phyloP scores from a whole-genome alignment of 1,139 yeast species.

The Suhomyces chickasaworum region DNA sequence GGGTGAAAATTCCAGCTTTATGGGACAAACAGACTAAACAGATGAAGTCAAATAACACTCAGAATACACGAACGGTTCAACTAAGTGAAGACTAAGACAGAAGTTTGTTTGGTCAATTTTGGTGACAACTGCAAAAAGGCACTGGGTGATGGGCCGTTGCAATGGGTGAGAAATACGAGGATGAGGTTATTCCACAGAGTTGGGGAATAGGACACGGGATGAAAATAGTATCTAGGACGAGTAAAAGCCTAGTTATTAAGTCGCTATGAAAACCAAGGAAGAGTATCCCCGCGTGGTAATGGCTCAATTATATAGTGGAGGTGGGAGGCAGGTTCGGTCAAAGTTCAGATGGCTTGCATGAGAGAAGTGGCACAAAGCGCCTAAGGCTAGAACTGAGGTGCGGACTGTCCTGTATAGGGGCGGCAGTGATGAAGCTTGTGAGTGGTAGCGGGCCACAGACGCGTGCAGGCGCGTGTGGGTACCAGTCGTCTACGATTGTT shows the following conservation, averaged over 20 bases:
- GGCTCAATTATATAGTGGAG: constrained; percentile 8
- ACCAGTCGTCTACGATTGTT: no score
- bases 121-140: neutral
- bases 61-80: neutral
- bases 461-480: neutral
- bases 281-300: constrained; percentile 5
- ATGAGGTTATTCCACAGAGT: neutral
- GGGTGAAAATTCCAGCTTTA: neutral
- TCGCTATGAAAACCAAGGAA: neutral
- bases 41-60: neutral
- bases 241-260: neutral
- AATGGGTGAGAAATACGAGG: constrained; percentile 1
- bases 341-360: constrained; percentile 14
- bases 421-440: neutral
- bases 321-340: neutral
- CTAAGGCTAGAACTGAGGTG: constrained; percentile 11
- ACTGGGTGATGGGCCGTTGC: neutral
- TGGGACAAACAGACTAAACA: neutral
- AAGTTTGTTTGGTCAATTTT: neutral
- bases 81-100: no score
- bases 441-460: neutral
- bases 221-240: neutral
- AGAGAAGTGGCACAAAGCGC: constrained; percentile 9
- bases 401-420: neutral
- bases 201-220: neutral